These are phyloP conservation scores for Prunus kanzakura DNA, from an alignment of 306 rosid genomes.

Conservation along the genomic window DNA sequence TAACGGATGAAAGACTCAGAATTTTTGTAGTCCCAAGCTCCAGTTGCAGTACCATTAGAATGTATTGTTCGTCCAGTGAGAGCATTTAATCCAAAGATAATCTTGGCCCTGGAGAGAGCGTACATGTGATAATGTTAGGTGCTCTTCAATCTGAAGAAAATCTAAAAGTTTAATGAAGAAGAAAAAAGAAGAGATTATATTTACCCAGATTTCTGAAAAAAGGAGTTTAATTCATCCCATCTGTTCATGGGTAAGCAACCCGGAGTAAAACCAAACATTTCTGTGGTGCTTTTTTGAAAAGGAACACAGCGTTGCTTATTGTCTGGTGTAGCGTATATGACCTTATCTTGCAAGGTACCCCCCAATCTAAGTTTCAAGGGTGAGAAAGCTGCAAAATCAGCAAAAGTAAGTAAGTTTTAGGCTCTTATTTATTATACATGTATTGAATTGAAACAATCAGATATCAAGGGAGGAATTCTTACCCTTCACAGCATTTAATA, in stretches of 20 bases:
- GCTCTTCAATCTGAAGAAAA: conserved; percentile 10
- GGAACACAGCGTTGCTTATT: conserved; percentile 47
- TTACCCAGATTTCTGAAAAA: conserved; percentile 84
- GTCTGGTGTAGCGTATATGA: conserved; percentile 65
- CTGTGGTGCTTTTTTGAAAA: conserved; percentile 41
- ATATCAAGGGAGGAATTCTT: conserved; percentile 3
- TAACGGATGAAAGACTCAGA: conserved; percentile 76
- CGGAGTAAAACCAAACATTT: conserved; percentile 59
- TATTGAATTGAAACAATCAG: background rate
- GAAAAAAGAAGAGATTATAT: conserved; percentile 5
- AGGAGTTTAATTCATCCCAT: conserved; percentile 88
- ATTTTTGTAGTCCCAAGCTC: conserved; percentile 73
- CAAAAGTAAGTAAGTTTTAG: conserved; percentile 8
- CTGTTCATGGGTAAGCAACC: conserved; percentile 82
- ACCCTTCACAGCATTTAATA: conserved; percentile 88
- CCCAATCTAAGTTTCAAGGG: conserved; percentile 90
- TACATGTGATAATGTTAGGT: conserved; percentile 21
- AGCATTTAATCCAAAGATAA: conserved; percentile 85
- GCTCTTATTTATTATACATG: background rate
- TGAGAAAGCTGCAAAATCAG: conserved; percentile 74
- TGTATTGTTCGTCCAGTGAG: conserved; percentile 53
- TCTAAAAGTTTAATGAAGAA: background rate
- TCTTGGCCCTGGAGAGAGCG: conserved; percentile 63
- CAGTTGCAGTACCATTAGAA: conserved; percentile 38
- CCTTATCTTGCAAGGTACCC: conserved; percentile 83